These are phyloP conservation scores for Claviceps sorghi DNA, from an alignment of 2,329 filamentous ascomycete genomes.

Conservation along the genomic window DNA sequence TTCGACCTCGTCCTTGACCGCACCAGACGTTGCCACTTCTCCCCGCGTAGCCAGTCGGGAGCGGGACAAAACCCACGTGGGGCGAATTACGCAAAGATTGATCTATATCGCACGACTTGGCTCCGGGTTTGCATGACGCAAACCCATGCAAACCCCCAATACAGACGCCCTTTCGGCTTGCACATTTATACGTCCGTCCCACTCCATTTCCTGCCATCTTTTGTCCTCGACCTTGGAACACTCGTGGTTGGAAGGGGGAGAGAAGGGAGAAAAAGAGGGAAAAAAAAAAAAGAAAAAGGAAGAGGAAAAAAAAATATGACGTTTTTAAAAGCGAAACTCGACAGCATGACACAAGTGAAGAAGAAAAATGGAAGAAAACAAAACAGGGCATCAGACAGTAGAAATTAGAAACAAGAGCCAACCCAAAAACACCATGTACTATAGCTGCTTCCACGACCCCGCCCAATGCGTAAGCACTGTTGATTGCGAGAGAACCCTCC, in stretches of 20 bases:
- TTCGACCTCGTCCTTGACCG: no score
- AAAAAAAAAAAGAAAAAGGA: background rate
- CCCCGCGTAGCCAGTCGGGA: no score
- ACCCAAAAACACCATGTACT: constrained; percentile 1
- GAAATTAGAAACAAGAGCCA: constrained; percentile 5
- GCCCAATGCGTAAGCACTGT: background rate
- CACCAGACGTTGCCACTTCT: no score
- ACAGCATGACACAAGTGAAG: background rate
- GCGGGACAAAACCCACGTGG: no score
- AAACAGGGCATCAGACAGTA: background rate
- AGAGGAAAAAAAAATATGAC: background rate
- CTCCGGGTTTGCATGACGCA: background rate
- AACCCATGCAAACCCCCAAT: constrained; percentile 3
- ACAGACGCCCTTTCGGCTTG: constrained; percentile 1
- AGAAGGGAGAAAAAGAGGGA: no score
- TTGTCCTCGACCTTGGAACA: background rate
- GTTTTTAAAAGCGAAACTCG: background rate
- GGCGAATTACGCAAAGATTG: no score
- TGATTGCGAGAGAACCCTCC: constrained; percentile 14
- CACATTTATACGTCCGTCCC: background rate
- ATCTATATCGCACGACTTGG: constrained; percentile 2
- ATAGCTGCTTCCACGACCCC: constrained; percentile 1
- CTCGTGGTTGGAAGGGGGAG: background rate
- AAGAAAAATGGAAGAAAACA: background rate
- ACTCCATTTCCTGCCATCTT: background rate